Conservation (phyloP, 345 rosid species). For the Iberis pinnata region DNA sequence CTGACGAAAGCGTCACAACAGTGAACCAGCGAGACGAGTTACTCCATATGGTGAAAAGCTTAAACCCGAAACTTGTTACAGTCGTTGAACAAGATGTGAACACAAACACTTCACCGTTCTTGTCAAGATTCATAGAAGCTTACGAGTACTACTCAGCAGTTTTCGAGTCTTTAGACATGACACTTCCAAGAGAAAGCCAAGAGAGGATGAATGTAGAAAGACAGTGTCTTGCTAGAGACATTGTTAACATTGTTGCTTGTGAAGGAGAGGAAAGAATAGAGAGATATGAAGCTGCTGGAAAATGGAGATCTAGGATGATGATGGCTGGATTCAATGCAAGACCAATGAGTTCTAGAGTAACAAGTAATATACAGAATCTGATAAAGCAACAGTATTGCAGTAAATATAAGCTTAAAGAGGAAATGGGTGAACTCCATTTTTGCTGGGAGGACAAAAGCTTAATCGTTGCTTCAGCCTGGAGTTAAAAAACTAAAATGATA, state of each 20-base stretch:
- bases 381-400: conserved; percentile 54
- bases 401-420: conserved; percentile 57
- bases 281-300: conserved; percentile 81
- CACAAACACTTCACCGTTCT: conserved; percentile 87
- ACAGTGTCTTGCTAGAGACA: conserved; percentile 93
- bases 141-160: conserved; percentile 86
- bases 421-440: conserved; percentile 61
- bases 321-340: conserved; percentile 84
- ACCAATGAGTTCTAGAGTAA: conserved; percentile 52
- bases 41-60: conserved; percentile 78
- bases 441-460: conserved; percentile 88
- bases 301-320: conserved; percentile 92
- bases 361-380: conserved; percentile 40
- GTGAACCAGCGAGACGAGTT: conserved; percentile 86
- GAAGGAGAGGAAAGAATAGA: conserved; percentile 96
- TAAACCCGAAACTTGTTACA: conserved; percentile 86
- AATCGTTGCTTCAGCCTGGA: conserved; percentile 91
- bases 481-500: conserved; percentile 24
- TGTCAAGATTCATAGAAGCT: conserved; percentile 70
- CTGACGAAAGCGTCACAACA: conserved; percentile 94
- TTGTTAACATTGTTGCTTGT: conserved; percentile 85
- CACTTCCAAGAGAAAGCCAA: conserved; percentile 86
- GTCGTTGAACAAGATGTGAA: conserved; percentile 91
- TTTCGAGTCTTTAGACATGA: conserved; percentile 82
- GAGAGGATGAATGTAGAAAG: conserved; percentile 93